Conservation (phyloP, 78 protist species). For the Dictyostelium intermedium region DNA sequence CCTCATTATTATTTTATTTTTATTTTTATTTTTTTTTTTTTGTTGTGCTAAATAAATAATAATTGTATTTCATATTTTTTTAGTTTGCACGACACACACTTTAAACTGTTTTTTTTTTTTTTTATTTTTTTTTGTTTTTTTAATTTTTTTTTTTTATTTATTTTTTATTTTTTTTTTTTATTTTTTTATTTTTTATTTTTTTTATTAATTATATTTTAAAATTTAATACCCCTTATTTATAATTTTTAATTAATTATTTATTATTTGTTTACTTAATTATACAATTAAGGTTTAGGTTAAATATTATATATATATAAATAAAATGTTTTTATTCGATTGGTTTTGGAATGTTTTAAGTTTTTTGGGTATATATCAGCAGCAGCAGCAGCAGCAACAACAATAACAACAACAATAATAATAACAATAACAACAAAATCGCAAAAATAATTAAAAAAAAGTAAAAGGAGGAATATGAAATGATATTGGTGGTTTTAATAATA, state of each 20-base stretch:
- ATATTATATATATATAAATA: background rate
- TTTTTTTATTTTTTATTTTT: background rate
- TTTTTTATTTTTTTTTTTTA: too few relatives aligned
- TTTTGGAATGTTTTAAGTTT: constrained; percentile 72
- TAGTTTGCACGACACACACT: background rate
- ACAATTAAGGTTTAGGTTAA: background rate
- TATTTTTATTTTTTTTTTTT: background rate
- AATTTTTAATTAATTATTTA: background rate
- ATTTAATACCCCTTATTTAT: background rate
- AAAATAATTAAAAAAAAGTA: too few relatives aligned
- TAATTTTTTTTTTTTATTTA: background rate
- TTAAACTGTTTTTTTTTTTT: background rate
- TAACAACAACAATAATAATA: background rate
- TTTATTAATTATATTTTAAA: background rate
- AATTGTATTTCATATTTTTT: background rate
- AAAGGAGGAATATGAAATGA: background rate
- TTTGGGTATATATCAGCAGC: constrained; percentile 22
- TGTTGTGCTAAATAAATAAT: background rate
- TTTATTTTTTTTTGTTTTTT: background rate
- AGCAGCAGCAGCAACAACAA: background rate
- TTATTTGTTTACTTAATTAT: background rate
- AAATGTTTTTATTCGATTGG: constrained; percentile 79
- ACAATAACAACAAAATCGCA: background rate
- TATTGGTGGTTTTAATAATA: background rate
- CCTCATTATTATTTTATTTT: background rate